phyloP scores from a whole-genome alignment of 2,329 filamentous ascomycete species.

The Colletotrichum sp. region DNA sequence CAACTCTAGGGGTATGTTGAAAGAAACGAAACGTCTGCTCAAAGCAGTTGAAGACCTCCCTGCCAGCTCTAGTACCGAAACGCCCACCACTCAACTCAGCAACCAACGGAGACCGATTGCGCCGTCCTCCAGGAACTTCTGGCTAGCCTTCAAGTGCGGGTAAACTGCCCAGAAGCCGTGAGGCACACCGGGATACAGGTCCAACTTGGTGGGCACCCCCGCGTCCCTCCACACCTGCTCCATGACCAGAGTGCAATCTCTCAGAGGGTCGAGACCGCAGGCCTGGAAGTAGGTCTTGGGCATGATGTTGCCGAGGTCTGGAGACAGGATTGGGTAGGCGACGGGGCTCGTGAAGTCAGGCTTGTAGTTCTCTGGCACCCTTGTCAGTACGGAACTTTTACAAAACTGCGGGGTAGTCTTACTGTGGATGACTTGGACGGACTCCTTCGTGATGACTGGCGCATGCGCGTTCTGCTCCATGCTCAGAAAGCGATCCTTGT shows the following conservation, averaged over 20 bases:
- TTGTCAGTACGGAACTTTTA: background rate
- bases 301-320: slow-evolving; percentile 23
- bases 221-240: slow-evolving; percentile 33
- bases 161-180: slow-evolving; percentile 34
- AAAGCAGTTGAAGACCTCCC: background rate
- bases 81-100: background rate
- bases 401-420: background rate
- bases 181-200: slow-evolving; percentile 34
- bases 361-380: slow-evolving; percentile 29
- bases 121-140: slow-evolving; percentile 26
- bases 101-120: slow-evolving; percentile 29
- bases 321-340: slow-evolving; percentile 28
- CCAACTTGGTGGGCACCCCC: slow-evolving; percentile 28
- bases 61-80: background rate
- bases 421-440: slow-evolving; percentile 28
- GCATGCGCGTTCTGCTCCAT: slow-evolving; percentile 29
- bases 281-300: slow-evolving; percentile 37
- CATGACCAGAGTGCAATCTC: slow-evolving; percentile 33
- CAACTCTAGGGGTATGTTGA: background rate
- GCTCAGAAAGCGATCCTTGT: slow-evolving; percentile 31
- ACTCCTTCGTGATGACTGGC: slow-evolving; percentile 27
- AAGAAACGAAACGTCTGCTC: background rate
- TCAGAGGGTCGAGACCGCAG: slow-evolving; percentile 32
- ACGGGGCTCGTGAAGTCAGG: slow-evolving; percentile 28
- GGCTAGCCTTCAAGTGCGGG: slow-evolving; percentile 23